These are phyloP conservation scores for Leccinellum luteum DNA, from an alignment of 768 basidiomycete genomes.

Conservation along the genomic window DNA sequence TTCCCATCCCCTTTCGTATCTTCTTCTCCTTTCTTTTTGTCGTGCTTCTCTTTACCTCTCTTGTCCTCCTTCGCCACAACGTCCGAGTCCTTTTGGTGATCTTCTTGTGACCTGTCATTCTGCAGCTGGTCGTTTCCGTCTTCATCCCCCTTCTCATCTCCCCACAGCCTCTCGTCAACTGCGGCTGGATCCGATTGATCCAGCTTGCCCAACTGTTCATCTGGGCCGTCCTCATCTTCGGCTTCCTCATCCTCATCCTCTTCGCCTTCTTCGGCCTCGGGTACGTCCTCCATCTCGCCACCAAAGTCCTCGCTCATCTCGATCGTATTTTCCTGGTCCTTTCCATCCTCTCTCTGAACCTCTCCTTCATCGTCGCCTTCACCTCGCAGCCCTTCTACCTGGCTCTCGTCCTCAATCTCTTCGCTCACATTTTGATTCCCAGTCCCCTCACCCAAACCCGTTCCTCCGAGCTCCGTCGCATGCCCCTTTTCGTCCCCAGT, in stretches of 20 bases:
- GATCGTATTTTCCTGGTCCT: conserved; percentile 72
- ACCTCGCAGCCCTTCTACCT: conserved; percentile 88
- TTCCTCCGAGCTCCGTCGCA: conserved; percentile 59
- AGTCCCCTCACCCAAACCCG: conserved; percentile 85
- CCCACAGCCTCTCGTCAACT: conserved; percentile 97
- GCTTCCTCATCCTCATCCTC: conserved; percentile 50
- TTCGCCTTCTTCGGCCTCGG: conserved; percentile 46
- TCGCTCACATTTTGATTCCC: conserved; percentile 89
- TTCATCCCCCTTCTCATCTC: conserved; percentile 67
- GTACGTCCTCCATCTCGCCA: conserved; percentile 81
- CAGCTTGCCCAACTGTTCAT: conserved; percentile 81
- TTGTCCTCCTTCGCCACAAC: conserved; percentile 77
- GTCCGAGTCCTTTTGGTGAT: conserved; percentile 53
- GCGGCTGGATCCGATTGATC: conserved; percentile 80
- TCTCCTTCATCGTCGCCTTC: conserved; percentile 44
- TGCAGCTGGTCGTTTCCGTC: conserved; percentile 53
- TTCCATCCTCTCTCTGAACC: conserved; percentile 36
- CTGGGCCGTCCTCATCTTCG: conserved; percentile 52
- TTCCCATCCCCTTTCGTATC: conserved; percentile 27
- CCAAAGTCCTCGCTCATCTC: conserved; percentile 92
- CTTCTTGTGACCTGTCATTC: conserved; percentile 55
- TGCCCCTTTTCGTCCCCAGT: conserved; percentile 41
- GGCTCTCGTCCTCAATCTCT: conserved; percentile 94
- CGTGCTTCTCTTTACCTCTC: conserved; percentile 28
- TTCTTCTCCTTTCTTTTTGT: conserved; percentile 34